Evolutionary conservation across 129 eudicot species (phyloP).

Genomic region (Ambrosia artemisiifolia): DNA sequence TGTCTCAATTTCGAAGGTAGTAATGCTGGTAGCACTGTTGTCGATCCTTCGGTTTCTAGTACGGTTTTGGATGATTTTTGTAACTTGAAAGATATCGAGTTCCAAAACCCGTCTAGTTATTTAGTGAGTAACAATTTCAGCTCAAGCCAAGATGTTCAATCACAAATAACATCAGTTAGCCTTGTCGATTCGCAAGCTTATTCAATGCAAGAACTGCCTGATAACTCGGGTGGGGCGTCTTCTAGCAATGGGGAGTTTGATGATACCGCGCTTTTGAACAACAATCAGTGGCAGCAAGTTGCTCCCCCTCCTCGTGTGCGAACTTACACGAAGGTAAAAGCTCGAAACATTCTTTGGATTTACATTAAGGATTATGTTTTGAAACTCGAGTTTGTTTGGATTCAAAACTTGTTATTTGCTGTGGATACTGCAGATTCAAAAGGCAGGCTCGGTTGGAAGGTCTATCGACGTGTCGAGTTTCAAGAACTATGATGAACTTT

Average conservation of each 20-base stretch:
- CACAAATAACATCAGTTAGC: constrained; percentile 87
- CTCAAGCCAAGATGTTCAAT: constrained; percentile 89
- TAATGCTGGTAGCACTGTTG: constrained; percentile 64
- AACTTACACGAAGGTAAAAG: constrained; percentile 82
- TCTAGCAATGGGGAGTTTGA: constrained; percentile 94
- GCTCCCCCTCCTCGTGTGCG: constrained; percentile 78
- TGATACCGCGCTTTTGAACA: constrained; percentile 63
- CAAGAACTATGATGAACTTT: constrained; percentile 72
- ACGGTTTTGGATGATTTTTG: constrained; percentile 65
- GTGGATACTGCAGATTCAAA: constrained; percentile 60
- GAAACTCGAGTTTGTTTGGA: background rate
- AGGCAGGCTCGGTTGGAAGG: constrained; percentile 97
- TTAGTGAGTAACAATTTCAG: constrained; percentile 66
- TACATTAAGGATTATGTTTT: background rate
- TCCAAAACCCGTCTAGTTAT: constrained; percentile 72
- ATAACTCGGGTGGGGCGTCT: constrained; percentile 94
- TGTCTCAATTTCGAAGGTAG: constrained; percentile 81
- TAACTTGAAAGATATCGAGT: constrained; percentile 55
- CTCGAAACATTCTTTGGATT: background rate
- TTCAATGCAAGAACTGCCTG: constrained; percentile 78
- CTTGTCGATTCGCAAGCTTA: constrained; percentile 86
- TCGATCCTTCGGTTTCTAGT: constrained; percentile 79
- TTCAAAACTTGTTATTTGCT: background rate
- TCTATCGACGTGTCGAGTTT: constrained; percentile 95
- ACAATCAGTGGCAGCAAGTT: constrained; percentile 77